These are phyloP conservation scores for Alternaria conjuncta DNA, from an alignment of 2,329 filamentous ascomycete genomes.

Conservation along the genomic window DNA sequence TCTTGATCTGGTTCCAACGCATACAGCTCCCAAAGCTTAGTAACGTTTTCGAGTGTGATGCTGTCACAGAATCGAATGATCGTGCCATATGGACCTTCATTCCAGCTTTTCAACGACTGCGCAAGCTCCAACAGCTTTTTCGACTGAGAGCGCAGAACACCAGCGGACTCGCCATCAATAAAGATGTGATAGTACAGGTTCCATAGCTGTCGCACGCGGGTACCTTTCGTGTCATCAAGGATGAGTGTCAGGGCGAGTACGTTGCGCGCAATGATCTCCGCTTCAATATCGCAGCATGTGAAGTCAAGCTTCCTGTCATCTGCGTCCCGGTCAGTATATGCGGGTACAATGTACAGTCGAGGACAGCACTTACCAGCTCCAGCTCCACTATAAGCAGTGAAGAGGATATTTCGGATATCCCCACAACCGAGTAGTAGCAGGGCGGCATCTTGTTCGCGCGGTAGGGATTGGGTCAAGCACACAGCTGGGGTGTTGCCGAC, in stretches of 20 bases:
- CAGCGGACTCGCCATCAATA: background rate
- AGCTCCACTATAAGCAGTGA: background rate
- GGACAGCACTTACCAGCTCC: background rate
- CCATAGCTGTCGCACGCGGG: background rate
- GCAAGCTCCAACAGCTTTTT: background rate
- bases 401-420: background rate
- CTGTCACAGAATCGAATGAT: background rate
- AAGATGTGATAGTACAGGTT: background rate
- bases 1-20: background rate
- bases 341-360: background rate
- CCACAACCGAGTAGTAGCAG: background rate
- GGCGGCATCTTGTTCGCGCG: background rate
- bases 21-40: background rate
- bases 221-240: background rate
- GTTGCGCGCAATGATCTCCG: background rate
- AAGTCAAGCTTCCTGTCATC: background rate
- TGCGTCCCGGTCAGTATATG: background rate
- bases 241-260: background rate
- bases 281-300: background rate
- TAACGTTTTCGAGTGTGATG: background rate
- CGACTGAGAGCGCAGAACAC: conserved; percentile 5
- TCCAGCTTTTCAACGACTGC: background rate
- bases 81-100: conserved; percentile 37
- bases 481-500: conserved; percentile 52
- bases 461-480: background rate